phyloP scores from a whole-genome alignment of 1,284 basidiomycete genomes.

The Takashimella tepidaria region DNA sequence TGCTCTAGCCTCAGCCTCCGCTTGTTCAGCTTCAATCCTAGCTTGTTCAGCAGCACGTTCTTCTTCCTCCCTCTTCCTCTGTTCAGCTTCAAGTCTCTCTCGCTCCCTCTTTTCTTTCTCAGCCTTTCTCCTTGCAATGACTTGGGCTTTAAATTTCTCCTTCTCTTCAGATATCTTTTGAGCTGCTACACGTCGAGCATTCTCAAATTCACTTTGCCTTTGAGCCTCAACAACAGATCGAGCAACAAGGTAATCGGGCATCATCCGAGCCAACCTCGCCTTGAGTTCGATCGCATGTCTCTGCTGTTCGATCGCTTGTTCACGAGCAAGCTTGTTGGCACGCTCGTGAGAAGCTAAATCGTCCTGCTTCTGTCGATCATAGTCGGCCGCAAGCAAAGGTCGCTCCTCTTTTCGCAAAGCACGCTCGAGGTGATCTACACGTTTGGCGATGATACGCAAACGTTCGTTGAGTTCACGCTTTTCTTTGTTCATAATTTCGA shows the following conservation, averaged over 20 bases:
- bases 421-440: conserved; percentile 92
- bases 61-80: conserved; percentile 49
- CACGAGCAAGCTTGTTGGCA: conserved; percentile 59
- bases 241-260: conserved; percentile 65
- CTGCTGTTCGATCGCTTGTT: conserved; percentile 61
- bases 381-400: conserved; percentile 79
- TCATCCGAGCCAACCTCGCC: conserved; percentile 67
- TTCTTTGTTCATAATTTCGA: conserved; percentile 94
- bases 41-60: conserved; percentile 54
- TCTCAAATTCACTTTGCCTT: conserved; percentile 67
- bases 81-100: conserved; percentile 57
- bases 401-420: conserved; percentile 93
- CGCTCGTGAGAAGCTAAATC: conserved; percentile 68
- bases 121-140: conserved; percentile 50
- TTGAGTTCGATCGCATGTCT: conserved; percentile 71
- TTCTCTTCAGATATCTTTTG: conserved; percentile 83
- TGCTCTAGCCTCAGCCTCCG: conserved; percentile 32
- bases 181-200: conserved; percentile 57
- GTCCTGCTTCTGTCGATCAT: conserved; percentile 73
- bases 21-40: conserved; percentile 25
- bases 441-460: conserved; percentile 78
- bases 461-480: conserved; percentile 83
- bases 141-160: conserved; percentile 59
- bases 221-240: conserved; percentile 59
- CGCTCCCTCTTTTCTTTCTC: conserved; percentile 58